phyloP scores from a whole-genome alignment of 257 asterid species.

The Lycium barbarum region DNA sequence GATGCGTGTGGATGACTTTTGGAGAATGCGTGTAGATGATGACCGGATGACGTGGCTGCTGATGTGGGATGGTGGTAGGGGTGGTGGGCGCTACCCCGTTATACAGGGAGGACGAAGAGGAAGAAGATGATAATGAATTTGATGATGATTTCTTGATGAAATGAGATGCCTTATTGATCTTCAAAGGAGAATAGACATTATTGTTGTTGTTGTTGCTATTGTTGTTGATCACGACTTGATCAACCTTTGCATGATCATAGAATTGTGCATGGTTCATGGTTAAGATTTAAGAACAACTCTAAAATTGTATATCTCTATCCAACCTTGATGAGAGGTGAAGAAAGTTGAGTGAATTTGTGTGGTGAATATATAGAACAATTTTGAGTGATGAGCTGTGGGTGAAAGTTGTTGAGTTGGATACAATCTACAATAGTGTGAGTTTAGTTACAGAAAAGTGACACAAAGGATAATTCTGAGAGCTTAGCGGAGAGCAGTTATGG shows the following conservation, averaged over 20 bases:
- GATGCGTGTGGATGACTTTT: slow-evolving; percentile 41
- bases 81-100: not conserved
- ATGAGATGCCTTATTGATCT: slow-evolving; percentile 37
- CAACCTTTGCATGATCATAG: not conserved
- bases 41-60: slow-evolving; percentile 38
- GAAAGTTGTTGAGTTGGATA: slow-evolving; percentile 5
- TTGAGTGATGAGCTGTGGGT: slow-evolving; percentile 4
- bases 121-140: slow-evolving; percentile 21
- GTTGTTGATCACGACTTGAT: not conserved
- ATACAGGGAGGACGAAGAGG: not conserved
- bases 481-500: slow-evolving; percentile 13
- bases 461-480: not conserved
- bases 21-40: slow-evolving; percentile 54
- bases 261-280: slow-evolving; percentile 20
- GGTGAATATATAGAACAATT: slow-evolving; percentile 2
- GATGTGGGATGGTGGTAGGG: not conserved
- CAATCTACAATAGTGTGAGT: not conserved
- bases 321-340: not conserved
- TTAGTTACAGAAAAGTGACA: slow-evolving; percentile 7
- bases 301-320: not conserved
- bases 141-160: slow-evolving; percentile 36
- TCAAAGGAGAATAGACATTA: slow-evolving; percentile 36
- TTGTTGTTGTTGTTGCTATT: not conserved
- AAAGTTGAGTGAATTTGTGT: not conserved
- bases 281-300: not conserved